Conservation (phyloP, 2,329 filamentous ascomycete genomes). For the Penicillium sp. region DNA sequence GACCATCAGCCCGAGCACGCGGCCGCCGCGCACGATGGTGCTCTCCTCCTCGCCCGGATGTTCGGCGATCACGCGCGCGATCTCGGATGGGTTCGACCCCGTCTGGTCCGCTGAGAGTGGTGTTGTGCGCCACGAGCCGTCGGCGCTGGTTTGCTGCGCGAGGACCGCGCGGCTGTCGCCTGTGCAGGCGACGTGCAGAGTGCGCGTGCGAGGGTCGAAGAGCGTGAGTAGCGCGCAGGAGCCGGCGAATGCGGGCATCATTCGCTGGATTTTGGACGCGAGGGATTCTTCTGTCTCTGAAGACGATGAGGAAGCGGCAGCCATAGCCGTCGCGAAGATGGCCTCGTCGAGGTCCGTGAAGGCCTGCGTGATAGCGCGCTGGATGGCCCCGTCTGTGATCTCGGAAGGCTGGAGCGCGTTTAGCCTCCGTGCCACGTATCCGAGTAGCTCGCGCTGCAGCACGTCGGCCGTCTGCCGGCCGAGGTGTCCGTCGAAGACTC, state of each 20-base stretch:
- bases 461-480: conserved; percentile 34
- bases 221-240: conserved; percentile 69
- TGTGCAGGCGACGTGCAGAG: conserved; percentile 66
- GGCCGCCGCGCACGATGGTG: conserved; percentile 61
- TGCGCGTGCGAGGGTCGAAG: conserved; percentile 60
- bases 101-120: conserved; percentile 70
- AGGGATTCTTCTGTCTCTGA: conserved; percentile 22
- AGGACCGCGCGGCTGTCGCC: conserved; percentile 72
- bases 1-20: conserved; percentile 65
- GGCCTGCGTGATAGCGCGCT: conserved; percentile 28
- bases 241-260: conserved; percentile 50
- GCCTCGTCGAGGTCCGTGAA: conserved; percentile 33
- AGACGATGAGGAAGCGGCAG: neutral
- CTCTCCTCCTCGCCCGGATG: conserved; percentile 64
- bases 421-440: conserved; percentile 27
- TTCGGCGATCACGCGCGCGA: conserved; percentile 57
- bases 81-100: conserved; percentile 65
- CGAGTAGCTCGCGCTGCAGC: conserved; percentile 29
- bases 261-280: conserved; percentile 28
- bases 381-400: conserved; percentile 23
- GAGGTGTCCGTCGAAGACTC: conserved; percentile 48
- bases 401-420: conserved; percentile 4
- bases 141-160: conserved; percentile 43
- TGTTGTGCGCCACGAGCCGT: conserved; percentile 56
- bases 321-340: conserved; percentile 30